A percentile compares a stretch with the other conserved stretches of the same genome.
These are phyloP conservation scores for Raffaelea ambrosiae DNA, from an alignment of 2,329 filamentous ascomycete species.

Conservation along the genomic window DNA sequence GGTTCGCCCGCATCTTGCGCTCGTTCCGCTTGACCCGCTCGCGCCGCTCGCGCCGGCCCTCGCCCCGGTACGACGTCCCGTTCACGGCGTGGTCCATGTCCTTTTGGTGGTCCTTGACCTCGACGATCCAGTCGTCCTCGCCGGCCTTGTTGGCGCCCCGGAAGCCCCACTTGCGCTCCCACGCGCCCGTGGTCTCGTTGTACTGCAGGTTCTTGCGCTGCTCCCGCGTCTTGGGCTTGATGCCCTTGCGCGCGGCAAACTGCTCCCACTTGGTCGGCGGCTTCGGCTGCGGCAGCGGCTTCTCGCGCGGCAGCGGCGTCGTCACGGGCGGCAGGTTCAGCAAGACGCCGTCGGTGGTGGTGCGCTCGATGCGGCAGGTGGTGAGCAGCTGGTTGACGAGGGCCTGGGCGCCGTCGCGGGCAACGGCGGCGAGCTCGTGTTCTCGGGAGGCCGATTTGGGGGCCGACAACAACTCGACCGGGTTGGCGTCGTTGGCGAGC, in stretches of 20 bases:
- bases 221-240: conserved; percentile 79
- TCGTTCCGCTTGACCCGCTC: conserved; percentile 67
- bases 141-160: conserved; percentile 81
- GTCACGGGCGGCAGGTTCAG: conserved; percentile 64
- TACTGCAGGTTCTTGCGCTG: conserved; percentile 66
- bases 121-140: conserved; percentile 81
- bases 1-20: conserved; percentile 59
- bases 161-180: conserved; percentile 93
- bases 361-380: conserved; percentile 71
- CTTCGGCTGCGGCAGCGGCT: conserved; percentile 76
- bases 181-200: conserved; percentile 77
- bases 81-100: conserved; percentile 52
- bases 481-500: conserved; percentile 79
- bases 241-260: conserved; percentile 95
- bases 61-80: conserved; percentile 52
- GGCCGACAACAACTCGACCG: conserved; percentile 47
- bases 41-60: conserved; percentile 54
- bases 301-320: conserved; percentile 78
- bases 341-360: conserved; percentile 58
- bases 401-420: conserved; percentile 83
- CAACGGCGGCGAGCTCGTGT: conserved; percentile 56
- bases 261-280: conserved; percentile 88
- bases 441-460: conserved; percentile 2
- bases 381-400: conserved; percentile 92
- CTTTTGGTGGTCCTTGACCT: conserved; percentile 68